phyloP scores from a whole-genome alignment of 225 moss, liverwort and hornwort genomes.

The Physcomitrium patens region DNA sequence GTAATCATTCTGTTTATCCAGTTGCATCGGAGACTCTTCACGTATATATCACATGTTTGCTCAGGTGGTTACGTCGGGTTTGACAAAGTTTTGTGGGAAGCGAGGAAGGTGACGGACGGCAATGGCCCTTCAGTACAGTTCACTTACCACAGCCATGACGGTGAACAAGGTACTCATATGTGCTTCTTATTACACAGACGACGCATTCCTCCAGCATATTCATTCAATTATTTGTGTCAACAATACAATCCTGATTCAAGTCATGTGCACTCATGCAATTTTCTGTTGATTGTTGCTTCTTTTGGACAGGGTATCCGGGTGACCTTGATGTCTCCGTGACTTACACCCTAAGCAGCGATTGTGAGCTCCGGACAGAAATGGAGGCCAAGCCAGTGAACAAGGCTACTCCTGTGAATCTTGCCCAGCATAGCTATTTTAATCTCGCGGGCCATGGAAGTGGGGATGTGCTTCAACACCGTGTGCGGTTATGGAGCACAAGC shows the following conservation, averaged over 20 bases:
- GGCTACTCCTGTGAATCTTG: constrained; percentile 80
- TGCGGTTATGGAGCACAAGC: constrained; percentile 58
- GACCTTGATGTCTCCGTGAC: constrained; percentile 75
- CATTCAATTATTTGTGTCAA: not conserved
- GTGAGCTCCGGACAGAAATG: constrained; percentile 79
- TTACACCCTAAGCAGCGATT: constrained; percentile 59
- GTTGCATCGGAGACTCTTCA: not conserved
- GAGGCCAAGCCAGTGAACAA: constrained; percentile 64
- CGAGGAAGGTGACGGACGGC: constrained; percentile 41
- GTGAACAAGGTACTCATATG: constrained; percentile 73
- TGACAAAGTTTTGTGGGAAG: constrained; percentile 88
- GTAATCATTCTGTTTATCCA: not conserved
- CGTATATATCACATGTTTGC: constrained; percentile 1
- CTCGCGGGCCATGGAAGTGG: constrained; percentile 70
- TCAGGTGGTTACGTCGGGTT: constrained; percentile 82
- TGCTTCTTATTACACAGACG: no score
- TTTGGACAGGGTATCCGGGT: constrained; percentile 74
- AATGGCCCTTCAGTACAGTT: constrained; percentile 81
- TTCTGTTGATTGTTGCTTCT: not conserved
- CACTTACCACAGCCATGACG: constrained; percentile 80
- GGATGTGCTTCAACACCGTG: constrained; percentile 61
- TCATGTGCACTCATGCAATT: not conserved
- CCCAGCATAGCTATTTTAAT: constrained; percentile 85
- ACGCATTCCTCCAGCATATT: no score
- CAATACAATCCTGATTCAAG: not conserved